Percentiles rank a stretch among this genome's conserved stretches.
Evolutionary conservation across 352 stramenopile genomes (phyloP).

Genomic region (Phytopythium vexans): DNA sequence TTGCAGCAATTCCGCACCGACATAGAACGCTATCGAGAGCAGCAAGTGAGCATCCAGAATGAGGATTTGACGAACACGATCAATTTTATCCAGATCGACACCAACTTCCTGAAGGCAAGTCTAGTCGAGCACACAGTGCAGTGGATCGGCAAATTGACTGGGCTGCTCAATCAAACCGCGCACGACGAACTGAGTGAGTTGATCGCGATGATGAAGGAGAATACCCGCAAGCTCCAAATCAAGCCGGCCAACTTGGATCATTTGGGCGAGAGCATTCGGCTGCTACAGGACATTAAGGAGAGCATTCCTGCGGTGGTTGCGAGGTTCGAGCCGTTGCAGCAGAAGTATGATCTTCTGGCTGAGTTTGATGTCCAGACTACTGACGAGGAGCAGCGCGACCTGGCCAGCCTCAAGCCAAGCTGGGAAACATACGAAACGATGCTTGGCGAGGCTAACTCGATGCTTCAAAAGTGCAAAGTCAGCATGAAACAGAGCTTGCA

Average conservation of each 20-base stretch:
- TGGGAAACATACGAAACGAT: slow-evolving; percentile 87
- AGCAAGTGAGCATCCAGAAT: slow-evolving; percentile 90
- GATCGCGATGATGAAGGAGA: slow-evolving; percentile 87
- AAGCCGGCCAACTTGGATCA: slow-evolving; percentile 90
- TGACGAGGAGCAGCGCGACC: slow-evolving; percentile 78
- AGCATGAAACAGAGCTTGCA: slow-evolving; percentile 96
- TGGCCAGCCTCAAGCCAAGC: slow-evolving; percentile 59
- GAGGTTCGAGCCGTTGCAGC: slow-evolving; percentile 81
- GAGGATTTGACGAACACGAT: slow-evolving; percentile 92
- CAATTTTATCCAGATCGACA: slow-evolving; percentile 96
- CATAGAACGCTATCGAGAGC: slow-evolving; percentile 89
- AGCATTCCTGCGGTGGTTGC: slow-evolving; percentile 58
- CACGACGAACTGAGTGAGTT: slow-evolving; percentile 84
- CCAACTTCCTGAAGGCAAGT: slow-evolving; percentile 88
- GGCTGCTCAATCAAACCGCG: slow-evolving; percentile 90
- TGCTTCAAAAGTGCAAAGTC: slow-evolving; percentile 92
- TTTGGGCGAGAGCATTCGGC: slow-evolving; percentile 88
- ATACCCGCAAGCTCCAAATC: slow-evolving; percentile 77
- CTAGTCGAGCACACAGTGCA: slow-evolving; percentile 92
- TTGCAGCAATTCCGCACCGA: slow-evolving; percentile 92
- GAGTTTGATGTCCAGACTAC: slow-evolving; percentile 90
- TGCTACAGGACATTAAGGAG: slow-evolving; percentile 88
- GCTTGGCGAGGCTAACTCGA: slow-evolving; percentile 82
- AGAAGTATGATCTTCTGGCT: slow-evolving; percentile 83
- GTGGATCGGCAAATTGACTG: slow-evolving; percentile 92